Evolutionary conservation across 2,329 filamentous ascomycete species (phyloP).

Genomic region (Exophiala alcalophila): DNA sequence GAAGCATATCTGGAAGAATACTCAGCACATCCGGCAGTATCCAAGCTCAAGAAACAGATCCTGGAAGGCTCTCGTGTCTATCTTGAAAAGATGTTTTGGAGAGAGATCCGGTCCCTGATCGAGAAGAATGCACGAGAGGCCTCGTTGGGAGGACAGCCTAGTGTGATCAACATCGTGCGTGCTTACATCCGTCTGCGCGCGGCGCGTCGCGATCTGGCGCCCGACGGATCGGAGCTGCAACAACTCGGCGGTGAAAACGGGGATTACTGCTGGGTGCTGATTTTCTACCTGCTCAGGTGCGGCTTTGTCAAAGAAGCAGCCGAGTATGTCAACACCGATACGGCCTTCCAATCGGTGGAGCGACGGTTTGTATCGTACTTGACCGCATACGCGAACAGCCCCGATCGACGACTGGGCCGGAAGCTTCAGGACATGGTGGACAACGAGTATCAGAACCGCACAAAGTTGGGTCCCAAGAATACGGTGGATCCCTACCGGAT

Average conservation of each 20-base stretch:
- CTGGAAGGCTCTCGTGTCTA: slow-evolving; percentile 74
- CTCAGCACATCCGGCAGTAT: slow-evolving; percentile 60
- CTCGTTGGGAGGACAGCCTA: slow-evolving; percentile 82
- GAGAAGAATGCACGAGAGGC: slow-evolving; percentile 83
- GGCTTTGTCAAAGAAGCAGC: slow-evolving; percentile 82
- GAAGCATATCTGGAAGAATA: slow-evolving; percentile 73
- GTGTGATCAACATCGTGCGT: slow-evolving; percentile 83
- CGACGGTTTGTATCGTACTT: slow-evolving; percentile 87
- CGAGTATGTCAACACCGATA: slow-evolving; percentile 76
- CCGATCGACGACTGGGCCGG: slow-evolving; percentile 71
- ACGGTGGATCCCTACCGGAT: slow-evolving; percentile 92
- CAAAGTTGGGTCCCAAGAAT: slow-evolving; percentile 78
- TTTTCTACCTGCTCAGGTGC: slow-evolving; percentile 85
- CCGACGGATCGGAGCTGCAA: slow-evolving; percentile 77
- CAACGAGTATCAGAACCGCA: slow-evolving; percentile 82
- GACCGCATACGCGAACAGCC: slow-evolving; percentile 72
- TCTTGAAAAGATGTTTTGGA: slow-evolving; percentile 77
- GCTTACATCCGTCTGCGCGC: slow-evolving; percentile 83
- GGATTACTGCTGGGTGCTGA: slow-evolving; percentile 79
- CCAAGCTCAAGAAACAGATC: slow-evolving; percentile 73
- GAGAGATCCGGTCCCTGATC: slow-evolving; percentile 72
- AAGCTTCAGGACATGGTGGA: slow-evolving; percentile 84
- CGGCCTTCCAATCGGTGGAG: slow-evolving; percentile 84
- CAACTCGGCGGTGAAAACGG: slow-evolving; percentile 66
- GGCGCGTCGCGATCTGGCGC: slow-evolving; percentile 76